Base-by-base conservation (phyloP, 345 rosid species). In the Pugionium dolabratum region DNA sequence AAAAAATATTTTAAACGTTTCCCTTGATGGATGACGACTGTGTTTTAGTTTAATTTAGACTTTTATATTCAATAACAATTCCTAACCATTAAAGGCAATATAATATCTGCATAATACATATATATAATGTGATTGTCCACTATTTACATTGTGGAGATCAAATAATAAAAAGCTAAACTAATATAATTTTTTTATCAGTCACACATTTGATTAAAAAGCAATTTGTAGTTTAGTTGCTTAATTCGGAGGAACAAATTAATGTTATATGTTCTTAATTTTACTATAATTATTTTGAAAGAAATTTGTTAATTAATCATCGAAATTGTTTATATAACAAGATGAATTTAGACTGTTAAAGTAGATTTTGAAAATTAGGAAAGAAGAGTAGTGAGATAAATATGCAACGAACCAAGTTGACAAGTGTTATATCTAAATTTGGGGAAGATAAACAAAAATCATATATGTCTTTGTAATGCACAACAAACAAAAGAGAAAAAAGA, bases 341-440 rank as follows among this genome's bases (percentile, higher is more conserved):
- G 2, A 43, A 9, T 42, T 6, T 18, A 18, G 18, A 18, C 18
- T 18, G 18, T 18, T 18, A 18, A 18, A 18, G 18, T 18, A 18
- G 18, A 18, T 18, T 18, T 18, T 18, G 4, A 37, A 25, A 54
- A 18, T 4, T 39, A 47, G 28, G 27, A 45, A 29, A 70, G 39
- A 62, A 3, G 52, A 71, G 32, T 39, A 48, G 7, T 36, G 18
- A 59, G 42, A 45, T 35, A 59, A 10, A 18, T 51, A 65, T 51
- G 35, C 61, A 60, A 66, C 59, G 8, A 59, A 46, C 45, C 51
- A 66, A 73, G 68, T 66, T 59, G 67, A 36, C 63, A 73, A 73
- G 51, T 66, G 62, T 53, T 41, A 44, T 48, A 54, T 52, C 66
- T 45, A 7, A 56, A 25, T 59, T 52, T 31, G 55, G 49, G 59